These are phyloP conservation scores for Cornus kousa DNA, from an alignment of 148 eudicot species.

Conservation along the genomic window DNA sequence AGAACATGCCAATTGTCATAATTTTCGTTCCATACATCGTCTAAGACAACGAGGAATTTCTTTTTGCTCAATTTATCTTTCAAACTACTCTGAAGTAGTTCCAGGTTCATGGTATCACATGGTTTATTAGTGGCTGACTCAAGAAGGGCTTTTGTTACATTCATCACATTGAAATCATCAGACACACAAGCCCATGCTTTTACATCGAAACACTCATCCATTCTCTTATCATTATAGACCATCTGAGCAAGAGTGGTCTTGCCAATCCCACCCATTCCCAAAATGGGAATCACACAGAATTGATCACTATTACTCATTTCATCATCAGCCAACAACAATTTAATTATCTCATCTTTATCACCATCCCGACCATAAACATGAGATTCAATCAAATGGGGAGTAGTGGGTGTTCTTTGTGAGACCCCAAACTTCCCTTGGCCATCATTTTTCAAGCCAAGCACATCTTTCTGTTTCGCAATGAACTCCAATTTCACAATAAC, in stretches of 20 bases:
- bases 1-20: constrained; percentile 13
- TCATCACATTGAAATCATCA: constrained; percentile 16
- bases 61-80: constrained; percentile 1
- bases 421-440: neutral
- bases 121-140: constrained; percentile 7
- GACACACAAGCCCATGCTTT: constrained; percentile 31
- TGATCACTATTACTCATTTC: too few species aligned
- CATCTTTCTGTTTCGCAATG: constrained; percentile 15
- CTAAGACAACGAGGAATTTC: constrained; percentile 29
- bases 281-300: constrained; percentile 16
- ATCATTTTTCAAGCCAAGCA: constrained; percentile 18
- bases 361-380: constrained; percentile 16
- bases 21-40: constrained; percentile 36
- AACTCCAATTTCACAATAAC: constrained; percentile 8
- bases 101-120: constrained; percentile 7
- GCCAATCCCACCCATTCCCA: constrained; percentile 33
- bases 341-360: constrained; percentile 18
- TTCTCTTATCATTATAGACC: constrained; percentile 19
- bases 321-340: neutral
- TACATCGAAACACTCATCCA: constrained; percentile 10
- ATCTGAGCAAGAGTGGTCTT: constrained; percentile 23
- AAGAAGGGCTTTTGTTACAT: constrained; percentile 13
- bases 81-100: constrained; percentile 14
- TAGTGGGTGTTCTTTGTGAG: constrained; percentile 5
- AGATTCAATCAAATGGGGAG: neutral